Percentiles rank a stretch among this genome's conserved stretches.
phyloP scores from a whole-genome alignment of 192 early-diverging fungal species.

The Coemansia sp. region DNA sequence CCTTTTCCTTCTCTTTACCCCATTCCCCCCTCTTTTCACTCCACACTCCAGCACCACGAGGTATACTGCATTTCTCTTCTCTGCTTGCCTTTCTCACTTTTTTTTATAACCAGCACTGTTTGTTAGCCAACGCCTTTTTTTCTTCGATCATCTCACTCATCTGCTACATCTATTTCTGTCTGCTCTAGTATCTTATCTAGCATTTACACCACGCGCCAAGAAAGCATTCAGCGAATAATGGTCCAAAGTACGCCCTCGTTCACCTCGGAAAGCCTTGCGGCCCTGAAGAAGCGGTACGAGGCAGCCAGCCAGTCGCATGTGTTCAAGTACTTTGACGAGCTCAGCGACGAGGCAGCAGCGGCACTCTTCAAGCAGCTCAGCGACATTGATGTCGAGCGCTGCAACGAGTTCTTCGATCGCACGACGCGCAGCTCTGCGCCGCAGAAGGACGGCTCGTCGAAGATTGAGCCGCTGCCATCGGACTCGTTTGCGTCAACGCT shows the following conservation, averaged over 20 bases:
- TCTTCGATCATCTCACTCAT: not conserved
- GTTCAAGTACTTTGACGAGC: slow-evolving; percentile 75
- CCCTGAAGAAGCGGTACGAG: slow-evolving; percentile 63
- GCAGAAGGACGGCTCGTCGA: slow-evolving; percentile 45
- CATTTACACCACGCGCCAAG: not conserved
- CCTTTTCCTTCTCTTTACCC: not conserved
- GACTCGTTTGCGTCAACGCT: slow-evolving; percentile 66
- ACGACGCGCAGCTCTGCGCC: slow-evolving; percentile 57
- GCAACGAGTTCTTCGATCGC: slow-evolving; percentile 80
- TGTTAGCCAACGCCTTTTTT: too few relatives aligned
- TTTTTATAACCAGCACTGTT: not conserved
- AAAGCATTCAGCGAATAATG: slow-evolving; percentile 17
- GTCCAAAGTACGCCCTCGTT: slow-evolving; percentile 47
- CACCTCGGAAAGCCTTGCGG: slow-evolving; percentile 43
- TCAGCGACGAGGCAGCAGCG: slow-evolving; percentile 59
- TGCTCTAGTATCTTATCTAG: not conserved
- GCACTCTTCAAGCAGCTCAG: slow-evolving; percentile 66
- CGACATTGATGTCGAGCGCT: slow-evolving; percentile 72
- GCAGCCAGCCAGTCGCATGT: slow-evolving; percentile 85
- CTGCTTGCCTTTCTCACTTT: slow-evolving; percentile 2
- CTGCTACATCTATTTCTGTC: not conserved
- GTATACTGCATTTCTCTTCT: not conserved
- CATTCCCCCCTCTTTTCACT: not conserved
- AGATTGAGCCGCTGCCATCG: slow-evolving; percentile 75
- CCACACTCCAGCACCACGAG: not conserved